These are phyloP conservation scores for Amanita rubescens DNA, from an alignment of 768 basidiomycete species.

Conservation along the genomic window DNA sequence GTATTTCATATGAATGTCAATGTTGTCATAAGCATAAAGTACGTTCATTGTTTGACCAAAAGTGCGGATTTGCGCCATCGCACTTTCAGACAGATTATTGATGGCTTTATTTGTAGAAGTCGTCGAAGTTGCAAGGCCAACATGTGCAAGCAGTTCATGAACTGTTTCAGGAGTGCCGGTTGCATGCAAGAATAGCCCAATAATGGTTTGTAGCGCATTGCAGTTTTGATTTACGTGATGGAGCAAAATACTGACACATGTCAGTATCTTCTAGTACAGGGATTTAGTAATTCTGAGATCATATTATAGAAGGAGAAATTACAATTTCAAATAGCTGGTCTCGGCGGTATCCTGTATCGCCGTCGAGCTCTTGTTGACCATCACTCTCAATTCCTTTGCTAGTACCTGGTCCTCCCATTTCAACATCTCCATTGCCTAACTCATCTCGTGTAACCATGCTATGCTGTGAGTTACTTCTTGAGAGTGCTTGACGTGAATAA, in stretches of 20 bases:
- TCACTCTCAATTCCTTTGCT: background rate
- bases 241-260: background rate
- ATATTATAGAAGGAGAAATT: background rate
- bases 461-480: background rate
- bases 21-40: constrained; percentile 34
- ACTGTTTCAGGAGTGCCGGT: constrained; percentile 19
- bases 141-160: constrained; percentile 20
- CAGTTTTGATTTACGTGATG: background rate
- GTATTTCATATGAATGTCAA: constrained; percentile 30
- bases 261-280: background rate
- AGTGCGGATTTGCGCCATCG: constrained; percentile 9
- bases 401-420: background rate
- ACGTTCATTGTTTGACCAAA: constrained; percentile 19
- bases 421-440: background rate
- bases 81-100: constrained; percentile 18
- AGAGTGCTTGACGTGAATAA: background rate
- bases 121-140: constrained; percentile 22
- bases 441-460: background rate
- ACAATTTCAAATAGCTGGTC: background rate
- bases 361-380: background rate
- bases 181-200: constrained; percentile 24
- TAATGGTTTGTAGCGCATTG: background rate
- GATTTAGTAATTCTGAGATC: background rate
- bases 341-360: background rate
- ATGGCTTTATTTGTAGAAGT: constrained; percentile 17